Evolutionary conservation across 495 filamentous ascomycete genomes (phyloP).

Genomic region (Aspergillus cavernicola): DNA sequence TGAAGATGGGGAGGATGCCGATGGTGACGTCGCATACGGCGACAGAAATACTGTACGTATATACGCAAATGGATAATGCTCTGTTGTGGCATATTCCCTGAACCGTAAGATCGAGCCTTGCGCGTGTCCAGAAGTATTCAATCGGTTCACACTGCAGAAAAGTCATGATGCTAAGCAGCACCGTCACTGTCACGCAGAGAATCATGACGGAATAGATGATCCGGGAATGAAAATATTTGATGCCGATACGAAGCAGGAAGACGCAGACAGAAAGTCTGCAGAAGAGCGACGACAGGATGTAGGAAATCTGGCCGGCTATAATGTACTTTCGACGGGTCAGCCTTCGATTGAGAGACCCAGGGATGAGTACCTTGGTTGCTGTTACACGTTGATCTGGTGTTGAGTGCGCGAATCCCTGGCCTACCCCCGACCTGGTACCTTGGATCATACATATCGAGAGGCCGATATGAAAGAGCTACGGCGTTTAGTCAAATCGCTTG

Average conservation of each 20-base stretch:
- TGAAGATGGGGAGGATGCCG: constrained; percentile 22
- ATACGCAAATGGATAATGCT: constrained; percentile 4
- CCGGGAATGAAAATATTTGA: neutral
- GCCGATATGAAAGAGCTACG: no score
- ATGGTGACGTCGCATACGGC: constrained; percentile 31
- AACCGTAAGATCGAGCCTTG: no score
- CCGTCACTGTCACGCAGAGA: no score
- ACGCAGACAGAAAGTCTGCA: neutral
- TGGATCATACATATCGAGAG: no score
- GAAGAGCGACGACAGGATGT: neutral
- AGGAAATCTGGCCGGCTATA: neutral
- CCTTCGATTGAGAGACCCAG: no score
- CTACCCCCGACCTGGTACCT: no score
- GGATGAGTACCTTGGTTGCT: no score
- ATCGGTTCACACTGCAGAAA: constrained; percentile 30
- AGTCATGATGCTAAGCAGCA: constrained; percentile 17
- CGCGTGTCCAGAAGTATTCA: constrained; percentile 29
- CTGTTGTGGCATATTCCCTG: neutral
- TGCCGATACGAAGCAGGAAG: neutral
- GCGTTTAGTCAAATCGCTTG: no score
- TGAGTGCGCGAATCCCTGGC: no score
- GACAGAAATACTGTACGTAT: constrained; percentile 28
- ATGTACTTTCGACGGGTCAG: neutral
- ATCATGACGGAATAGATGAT: constrained; percentile 24
- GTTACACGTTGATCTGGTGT: no score